phyloP scores from a whole-genome alignment of 441 rosid genomes.

The Arabidopsis hybrid region DNA sequence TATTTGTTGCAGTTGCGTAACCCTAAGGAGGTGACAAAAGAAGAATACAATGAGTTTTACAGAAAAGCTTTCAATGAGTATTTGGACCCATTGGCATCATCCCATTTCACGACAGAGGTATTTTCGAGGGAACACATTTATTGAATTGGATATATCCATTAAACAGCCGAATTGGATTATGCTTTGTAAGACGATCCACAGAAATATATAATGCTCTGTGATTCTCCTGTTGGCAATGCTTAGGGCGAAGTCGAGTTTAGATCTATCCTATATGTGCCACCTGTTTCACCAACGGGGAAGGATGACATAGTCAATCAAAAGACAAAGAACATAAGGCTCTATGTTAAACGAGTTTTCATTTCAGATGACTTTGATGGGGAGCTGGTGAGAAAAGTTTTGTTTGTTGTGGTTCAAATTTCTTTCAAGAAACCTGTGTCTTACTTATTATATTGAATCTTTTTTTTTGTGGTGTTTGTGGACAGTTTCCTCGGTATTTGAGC shows the following conservation, averaged over 20 bases:
- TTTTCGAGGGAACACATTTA: conserved; percentile 5
- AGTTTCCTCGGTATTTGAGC: conserved; percentile 95
- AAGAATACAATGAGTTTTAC: conserved; percentile 92
- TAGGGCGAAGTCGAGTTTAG: conserved; percentile 99
- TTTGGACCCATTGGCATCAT: conserved; percentile 91
- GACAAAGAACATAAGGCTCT: conserved; percentile 94
- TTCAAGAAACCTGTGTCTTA: not conserved
- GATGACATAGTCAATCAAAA: conserved; percentile 89
- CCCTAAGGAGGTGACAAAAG: conserved; percentile 86
- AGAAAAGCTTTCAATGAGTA: conserved; percentile 87
- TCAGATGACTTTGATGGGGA: conserved; percentile 99
- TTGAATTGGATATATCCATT: not conserved
- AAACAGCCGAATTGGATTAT: not conserved
- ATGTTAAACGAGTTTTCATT: conserved; percentile 93
- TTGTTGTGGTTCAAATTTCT: conserved; percentile 3
- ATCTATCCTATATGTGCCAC: conserved; percentile 90
- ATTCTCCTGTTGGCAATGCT: conserved; percentile 25
- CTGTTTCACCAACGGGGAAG: conserved; percentile 73
- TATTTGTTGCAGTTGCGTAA: conserved; percentile 75
- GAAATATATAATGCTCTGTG: not conserved
- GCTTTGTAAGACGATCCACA: not conserved
- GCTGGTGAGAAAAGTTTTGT: conserved; percentile 59
- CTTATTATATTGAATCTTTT: not conserved
- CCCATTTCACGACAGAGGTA: conserved; percentile 99
- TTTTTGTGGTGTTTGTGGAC: conserved; percentile 35